A percentile compares a stretch with the other conserved stretches of the same genome.
These are phyloP conservation scores for Cystobasidium ongulense DNA, from an alignment of 768 basidiomycete species.

Conservation along the genomic window DNA sequence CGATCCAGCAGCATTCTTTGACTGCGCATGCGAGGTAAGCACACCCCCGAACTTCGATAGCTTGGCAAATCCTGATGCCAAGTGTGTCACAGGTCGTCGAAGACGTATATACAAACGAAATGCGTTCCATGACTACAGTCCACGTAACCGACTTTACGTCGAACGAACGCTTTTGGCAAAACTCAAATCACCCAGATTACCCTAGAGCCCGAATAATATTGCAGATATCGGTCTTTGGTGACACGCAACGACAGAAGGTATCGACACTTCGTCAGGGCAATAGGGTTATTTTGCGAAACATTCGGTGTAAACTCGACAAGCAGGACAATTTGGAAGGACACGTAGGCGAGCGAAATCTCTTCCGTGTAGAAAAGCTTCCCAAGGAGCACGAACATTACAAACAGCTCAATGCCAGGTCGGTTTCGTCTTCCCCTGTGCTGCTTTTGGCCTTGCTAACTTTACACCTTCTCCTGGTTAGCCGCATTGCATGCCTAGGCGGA, in stretches of 20 bases:
- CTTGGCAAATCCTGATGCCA: too few species aligned
- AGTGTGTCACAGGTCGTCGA: neutral
- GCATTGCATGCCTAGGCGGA: neutral
- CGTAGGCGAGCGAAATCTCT: neutral
- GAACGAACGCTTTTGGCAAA: neutral
- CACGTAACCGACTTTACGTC: constrained; percentile 13
- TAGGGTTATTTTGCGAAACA: neutral
- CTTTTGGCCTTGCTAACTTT: neutral
- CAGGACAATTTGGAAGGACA: constrained; percentile 18
- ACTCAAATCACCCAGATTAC: neutral
- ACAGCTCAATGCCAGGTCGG: neutral
- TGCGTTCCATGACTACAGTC: neutral
- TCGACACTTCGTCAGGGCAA: neutral
- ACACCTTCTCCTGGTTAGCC: neutral
- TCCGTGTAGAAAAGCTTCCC: neutral
- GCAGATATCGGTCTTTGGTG: neutral
- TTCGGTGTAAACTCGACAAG: neutral
- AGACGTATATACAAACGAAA: neutral
- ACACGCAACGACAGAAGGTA: neutral
- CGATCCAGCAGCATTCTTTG: neutral
- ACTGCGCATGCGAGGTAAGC: constrained; percentile 14
- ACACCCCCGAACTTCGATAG: neutral
- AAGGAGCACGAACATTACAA: neutral
- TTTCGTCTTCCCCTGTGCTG: neutral
- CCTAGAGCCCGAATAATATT: neutral